Base-by-base conservation (phyloP, 306 rosid genomes). In the Vigna radiata region DNA sequence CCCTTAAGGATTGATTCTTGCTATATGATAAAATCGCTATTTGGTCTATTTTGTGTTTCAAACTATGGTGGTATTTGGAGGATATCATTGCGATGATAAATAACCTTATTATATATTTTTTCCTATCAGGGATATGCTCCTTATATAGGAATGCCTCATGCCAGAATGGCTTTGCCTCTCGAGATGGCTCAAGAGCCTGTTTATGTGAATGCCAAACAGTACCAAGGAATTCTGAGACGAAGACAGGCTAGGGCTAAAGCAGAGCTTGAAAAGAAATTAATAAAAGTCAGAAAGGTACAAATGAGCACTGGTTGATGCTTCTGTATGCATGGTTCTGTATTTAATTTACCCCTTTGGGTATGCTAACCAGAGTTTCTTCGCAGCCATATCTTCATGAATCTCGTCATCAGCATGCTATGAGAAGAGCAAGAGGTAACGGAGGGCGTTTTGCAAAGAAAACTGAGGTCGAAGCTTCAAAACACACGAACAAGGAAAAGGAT, bases 361-460 rank as follows among this genome's bases (percentile, higher is more conserved):
- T 74, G 60, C 60, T 79, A 12, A 78, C 83, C 16, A 69, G 31
- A 53, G 48, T 46, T 23, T 84, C 69, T 75, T 77, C 59, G 19
- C 88, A 93, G 98, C 93, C 98, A 1, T 93, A 93, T 85, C 96
- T 93, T 69, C 98, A 90, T 68, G 98, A 93, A 88, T 93, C 98
- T 60, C 90, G 98, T 21, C 98, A 93, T 76, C 98, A 86, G 84
- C 98, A 93, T 88, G 98, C 98, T 70, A 79, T 93, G 90, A 84
- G 96, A 77, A 83, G 98, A 86, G 94, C 84, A 15, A 87, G 98
- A 77, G 91, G 98, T 16, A 93, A 27, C 3, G 98, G 98, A 70
- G 97, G 98, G n/a, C 98, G 98, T 29, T 93, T 93, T 79, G 98
- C 93, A 48, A 93, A 89, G 91, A 93, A 90, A 78, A 72, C 43